Conservation (phyloP, 169 alveolate genomes). For the Cryptosporidium xiaoi region DNA sequence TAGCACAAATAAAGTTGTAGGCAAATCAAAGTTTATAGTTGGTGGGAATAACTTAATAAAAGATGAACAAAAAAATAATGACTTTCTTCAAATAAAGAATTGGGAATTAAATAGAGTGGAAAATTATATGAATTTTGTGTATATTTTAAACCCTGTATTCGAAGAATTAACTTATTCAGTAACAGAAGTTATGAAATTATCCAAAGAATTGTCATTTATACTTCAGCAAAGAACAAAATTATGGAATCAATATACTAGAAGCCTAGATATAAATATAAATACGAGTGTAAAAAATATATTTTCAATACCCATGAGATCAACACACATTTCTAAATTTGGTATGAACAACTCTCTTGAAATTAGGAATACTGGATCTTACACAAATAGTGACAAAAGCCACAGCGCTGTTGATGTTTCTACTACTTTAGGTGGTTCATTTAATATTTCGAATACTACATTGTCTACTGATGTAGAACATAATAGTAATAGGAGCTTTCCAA, state of each 20-base stretch:
- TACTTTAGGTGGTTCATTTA: neutral
- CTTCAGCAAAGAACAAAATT: slow-evolving; percentile 23
- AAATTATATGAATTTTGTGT: slow-evolving; percentile 12
- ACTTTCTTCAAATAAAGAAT: slow-evolving; percentile 12
- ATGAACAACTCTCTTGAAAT: no score
- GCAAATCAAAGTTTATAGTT: no score
- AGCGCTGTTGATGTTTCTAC: no score
- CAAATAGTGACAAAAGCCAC: no score
- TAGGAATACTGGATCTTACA: no score
- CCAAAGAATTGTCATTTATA: slow-evolving; percentile 20
- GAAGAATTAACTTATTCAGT: slow-evolving; percentile 20
- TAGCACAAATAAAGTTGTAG: no score
- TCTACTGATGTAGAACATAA: neutral
- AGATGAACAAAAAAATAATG: neutral
- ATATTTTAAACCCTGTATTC: slow-evolving; percentile 27
- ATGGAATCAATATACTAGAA: slow-evolving; percentile 28
- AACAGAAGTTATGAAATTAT: slow-evolving; percentile 29
- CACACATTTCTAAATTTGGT: slow-evolving; percentile 1
- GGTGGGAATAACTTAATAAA: no score
- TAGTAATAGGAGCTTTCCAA: neutral
- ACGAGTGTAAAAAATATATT: neutral
- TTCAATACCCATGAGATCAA: neutral
- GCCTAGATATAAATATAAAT: slow-evolving; percentile 16
- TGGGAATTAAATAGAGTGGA: slow-evolving; percentile 57
- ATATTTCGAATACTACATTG: neutral